Evolutionary conservation across 1,284 basidiomycete genomes (phyloP), one percentile per base, ranked within the genome.

Genomic region (Hymenochaete sp.): DNA sequence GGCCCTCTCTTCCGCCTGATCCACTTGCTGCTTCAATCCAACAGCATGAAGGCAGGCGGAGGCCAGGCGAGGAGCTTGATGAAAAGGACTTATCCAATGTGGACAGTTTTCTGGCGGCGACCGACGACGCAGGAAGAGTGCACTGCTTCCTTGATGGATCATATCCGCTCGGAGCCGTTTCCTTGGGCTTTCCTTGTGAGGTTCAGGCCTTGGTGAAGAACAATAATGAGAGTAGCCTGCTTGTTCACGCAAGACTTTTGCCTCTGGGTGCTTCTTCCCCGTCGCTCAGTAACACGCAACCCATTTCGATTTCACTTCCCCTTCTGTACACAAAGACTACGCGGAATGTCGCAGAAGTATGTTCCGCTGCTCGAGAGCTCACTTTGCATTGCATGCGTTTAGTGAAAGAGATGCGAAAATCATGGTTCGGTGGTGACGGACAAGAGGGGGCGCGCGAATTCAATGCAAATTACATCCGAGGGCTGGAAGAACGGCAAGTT

Each of bases 81-180:
- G 71, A 73, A 55, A 59, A 59, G 9, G 73, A 80, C 49, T 71
- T 75, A 48, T 67, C 71, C 44, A 82, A 79, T 54, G 51, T 68
- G 18, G 69, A 77, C 55, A 86, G 80, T 55, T 63, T 87, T 42
- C 66, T 88, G 16, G 67, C 70, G 24, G 68, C 77, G 32, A 61
- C 75, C 14, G 82, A 86, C 56, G 64, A 70, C 44, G 51, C 60
- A 18, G 82, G 85, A 4, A 59, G 60, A 49, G 58, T 85, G 38
- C 71, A 79, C 57, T 72, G 65, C 53, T 88, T 78, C 60, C 65
- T 92, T 39, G 88, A 93, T 56, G 90, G 90, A 19, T 76, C 76
- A 49, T 90, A 85, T 62, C 75, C 82, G 37, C 68, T 93, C 26
- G 90, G 91, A 28, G 66, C 72, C 27, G 60, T 83, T 33, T 57